Base-by-base conservation (phyloP, 352 stramenopile genomes). In the Plasmopara muralis region DNA sequence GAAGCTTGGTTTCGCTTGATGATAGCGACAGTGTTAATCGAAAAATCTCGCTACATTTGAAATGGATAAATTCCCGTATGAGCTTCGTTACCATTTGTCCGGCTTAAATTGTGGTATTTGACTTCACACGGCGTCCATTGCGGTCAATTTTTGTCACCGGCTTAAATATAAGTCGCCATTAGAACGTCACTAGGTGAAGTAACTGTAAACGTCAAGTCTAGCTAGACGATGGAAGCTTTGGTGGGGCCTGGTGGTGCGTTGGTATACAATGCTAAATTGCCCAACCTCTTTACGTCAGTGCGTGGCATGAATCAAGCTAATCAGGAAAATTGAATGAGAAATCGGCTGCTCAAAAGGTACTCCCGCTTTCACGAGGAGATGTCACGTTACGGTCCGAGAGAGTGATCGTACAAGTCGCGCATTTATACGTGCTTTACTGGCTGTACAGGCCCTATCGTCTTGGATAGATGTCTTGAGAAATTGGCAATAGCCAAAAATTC, bases 51-150 rank as follows among this genome's bases (percentile, higher is more conserved):
- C 95, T 7, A 92, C 89, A 14, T 98, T 98, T 62, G 82, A 98
- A 58, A 98, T 98, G 91, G 95, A 99, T 57, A 95, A 98, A 50
- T 90, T 94, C 53, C 71, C 98, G 4, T 98, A 93, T 55, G 94
- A 98, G 66, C 78, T 99, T 45, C 84, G 88, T 42, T 77, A 97
- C 53, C 92, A 99, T 72, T 97, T 87, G 14, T 70, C 85, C 9
- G 96, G 95, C 25, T 68, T 99, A 37, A 99, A 99, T 69, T 98
- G 94, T 65, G 96, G 96, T 34, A 93, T 96, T 59, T 99, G 95
- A 93, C 94, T 98, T 68, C 98, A 98, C 68, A 95, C 97, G 6
- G 97, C 97, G 55, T 97, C 87, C 14, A 96, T 96, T 62, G 95
- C 98, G 60, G 96, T 97, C 60, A 93, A 91, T 56, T 96, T 97